phyloP scores from a whole-genome alignment of 2,329 filamentous ascomycete genomes.

The Alternaria infectoria region DNA sequence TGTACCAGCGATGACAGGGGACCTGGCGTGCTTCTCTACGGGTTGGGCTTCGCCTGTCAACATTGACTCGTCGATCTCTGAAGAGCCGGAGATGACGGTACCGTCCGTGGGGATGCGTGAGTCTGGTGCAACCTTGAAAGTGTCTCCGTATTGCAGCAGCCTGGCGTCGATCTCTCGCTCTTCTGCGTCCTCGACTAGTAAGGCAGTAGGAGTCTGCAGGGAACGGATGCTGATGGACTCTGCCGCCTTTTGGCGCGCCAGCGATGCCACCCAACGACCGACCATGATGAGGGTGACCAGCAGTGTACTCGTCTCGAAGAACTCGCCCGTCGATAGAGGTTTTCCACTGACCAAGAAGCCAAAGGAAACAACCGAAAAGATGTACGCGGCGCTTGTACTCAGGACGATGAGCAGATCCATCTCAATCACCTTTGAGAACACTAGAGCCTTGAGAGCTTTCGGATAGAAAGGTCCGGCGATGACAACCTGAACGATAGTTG shows the following conservation, averaged over 20 bases:
- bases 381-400: slow-evolving; percentile 6
- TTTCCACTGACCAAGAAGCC: slow-evolving; percentile 45
- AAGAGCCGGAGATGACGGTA: slow-evolving; percentile 64
- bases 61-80: slow-evolving; percentile 78
- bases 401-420: slow-evolving; percentile 62
- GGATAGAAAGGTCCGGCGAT: slow-evolving; percentile 73
- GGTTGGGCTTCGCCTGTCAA: slow-evolving; percentile 73
- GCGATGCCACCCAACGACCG: slow-evolving; percentile 55
- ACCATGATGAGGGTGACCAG: slow-evolving; percentile 62
- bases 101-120: slow-evolving; percentile 71
- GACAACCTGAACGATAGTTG: slow-evolving; percentile 69
- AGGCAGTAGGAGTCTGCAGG: slow-evolving; percentile 65
- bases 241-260: slow-evolving; percentile 57
- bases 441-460: slow-evolving; percentile 65
- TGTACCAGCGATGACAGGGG: slow-evolving; percentile 67
- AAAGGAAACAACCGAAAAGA: slow-evolving; percentile 53
- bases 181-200: slow-evolving; percentile 51
- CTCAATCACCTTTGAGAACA: slow-evolving; percentile 67
- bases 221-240: slow-evolving; percentile 59
- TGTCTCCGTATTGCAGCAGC: slow-evolving; percentile 74
- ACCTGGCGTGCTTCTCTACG: slow-evolving; percentile 62
- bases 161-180: slow-evolving; percentile 66
- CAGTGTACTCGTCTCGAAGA: slow-evolving; percentile 64
- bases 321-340: slow-evolving; percentile 53
- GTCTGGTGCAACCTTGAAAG: slow-evolving; percentile 68